Conservation (phyloP, 202 grass and related monocot genomes). For the Schoenoplectus triqueter region DNA sequence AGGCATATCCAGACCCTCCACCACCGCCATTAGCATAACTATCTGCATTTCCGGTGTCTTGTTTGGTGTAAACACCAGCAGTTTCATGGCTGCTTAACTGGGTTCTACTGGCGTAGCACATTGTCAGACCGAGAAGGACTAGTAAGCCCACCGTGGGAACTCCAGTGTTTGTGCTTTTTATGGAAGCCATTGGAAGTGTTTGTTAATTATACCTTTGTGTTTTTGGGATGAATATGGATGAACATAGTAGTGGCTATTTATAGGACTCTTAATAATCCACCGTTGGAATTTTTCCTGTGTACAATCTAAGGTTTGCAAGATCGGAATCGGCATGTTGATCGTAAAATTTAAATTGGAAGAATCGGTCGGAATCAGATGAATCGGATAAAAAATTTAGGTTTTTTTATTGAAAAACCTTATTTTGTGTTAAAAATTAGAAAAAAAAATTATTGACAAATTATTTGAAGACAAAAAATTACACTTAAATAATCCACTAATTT, state of each 20-base stretch:
- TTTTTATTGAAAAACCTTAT: too few relatives aligned
- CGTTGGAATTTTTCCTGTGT: background rate
- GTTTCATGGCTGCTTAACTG: background rate
- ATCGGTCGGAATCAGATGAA: too few relatives aligned
- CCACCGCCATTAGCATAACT: background rate
- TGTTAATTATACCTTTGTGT: background rate
- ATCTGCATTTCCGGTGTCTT: background rate
- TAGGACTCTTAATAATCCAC: background rate
- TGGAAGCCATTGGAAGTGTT: conserved; percentile 4
- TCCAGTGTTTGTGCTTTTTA: background rate
- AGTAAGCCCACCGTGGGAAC: background rate
- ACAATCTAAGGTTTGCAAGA: background rate
- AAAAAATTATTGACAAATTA: too few relatives aligned
- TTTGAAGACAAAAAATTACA: too few relatives aligned
- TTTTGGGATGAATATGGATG: background rate
- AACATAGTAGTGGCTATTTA: background rate
- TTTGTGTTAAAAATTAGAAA: too few relatives aligned
- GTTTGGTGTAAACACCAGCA: background rate
- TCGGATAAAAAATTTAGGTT: too few relatives aligned
- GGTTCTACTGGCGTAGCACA: conserved; percentile 15
- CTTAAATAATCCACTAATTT: too few relatives aligned
- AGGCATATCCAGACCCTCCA: background rate
- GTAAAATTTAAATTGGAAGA: too few relatives aligned
- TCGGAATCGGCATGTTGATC: too few relatives aligned
- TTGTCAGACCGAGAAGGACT: conserved; percentile 18